Evolutionary conservation across 2,329 filamentous ascomycete genomes (phyloP), one percentile per base, ranked within the genome.

Genomic region (Mariannaea sp.): DNA sequence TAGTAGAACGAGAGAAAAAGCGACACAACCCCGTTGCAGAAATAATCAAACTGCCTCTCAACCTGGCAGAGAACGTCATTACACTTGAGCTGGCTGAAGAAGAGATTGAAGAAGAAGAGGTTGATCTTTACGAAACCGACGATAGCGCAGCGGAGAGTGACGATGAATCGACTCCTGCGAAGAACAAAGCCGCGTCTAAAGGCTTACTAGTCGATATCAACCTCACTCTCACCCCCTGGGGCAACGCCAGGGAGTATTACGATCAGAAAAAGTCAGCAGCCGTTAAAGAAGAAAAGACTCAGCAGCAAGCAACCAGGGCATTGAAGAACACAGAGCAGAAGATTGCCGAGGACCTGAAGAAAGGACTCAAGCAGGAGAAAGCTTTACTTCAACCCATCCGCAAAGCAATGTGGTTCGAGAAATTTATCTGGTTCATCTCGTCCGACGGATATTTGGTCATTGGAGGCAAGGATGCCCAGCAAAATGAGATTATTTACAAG

Each of bases 401-500:
- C 50, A 88, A 86, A 66, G 88, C 87, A 60, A 83, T 92, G 65
- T 99, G 94, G 94, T 99, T 97, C 62, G 94, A 99, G 67, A 99
- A 99, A 72, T 99, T 96, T 65, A 78, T 86, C 22, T 97, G 91
- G 81, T 99, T 99, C 74, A 83, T 97, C 62, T 97, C 92, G 1
- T 95, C 92, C 0, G 94, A 99, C 67, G 92, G 93, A 4, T 97
- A 97, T 69, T 80, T 99, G 5, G 89, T 97, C 1, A 80, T 99
- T 13, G 93, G 86, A 38, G 93, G 92, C 13, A 91, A 90, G 57
- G 94, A 99, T 74, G 82, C 86, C 2, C 88, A 90, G 64, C 94
- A 99, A 69, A 92, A 89, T 65, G 94, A 99, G 70, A 87, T 92
- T 33, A 77, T 99, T n/a, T 99, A 97, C 75, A 86, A 87, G 57